Conservation (phyloP, 2,329 filamentous ascomycete species). For the Basipetospora chlamydospora region DNA sequence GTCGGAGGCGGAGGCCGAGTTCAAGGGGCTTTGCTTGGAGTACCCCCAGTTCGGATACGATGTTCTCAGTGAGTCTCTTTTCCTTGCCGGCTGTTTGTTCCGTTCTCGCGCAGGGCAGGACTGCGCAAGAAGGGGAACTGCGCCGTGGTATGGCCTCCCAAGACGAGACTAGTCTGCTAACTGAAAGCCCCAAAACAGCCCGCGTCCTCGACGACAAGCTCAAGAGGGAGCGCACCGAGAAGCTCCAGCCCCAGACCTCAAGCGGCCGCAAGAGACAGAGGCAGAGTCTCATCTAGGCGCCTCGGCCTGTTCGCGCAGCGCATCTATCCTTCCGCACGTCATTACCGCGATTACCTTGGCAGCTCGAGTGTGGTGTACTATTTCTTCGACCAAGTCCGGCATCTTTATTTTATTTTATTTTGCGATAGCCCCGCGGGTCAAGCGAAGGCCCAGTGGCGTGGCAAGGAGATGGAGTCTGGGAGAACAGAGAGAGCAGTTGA, state of each 20-base stretch:
- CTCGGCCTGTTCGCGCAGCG: not conserved
- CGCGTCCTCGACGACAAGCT: constrained; percentile 53
- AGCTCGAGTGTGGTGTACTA: no score
- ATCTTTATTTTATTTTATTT: no score
- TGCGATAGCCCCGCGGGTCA: no score
- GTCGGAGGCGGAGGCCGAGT: constrained; percentile 74
- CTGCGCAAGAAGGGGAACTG: no score
- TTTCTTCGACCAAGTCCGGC: not conserved
- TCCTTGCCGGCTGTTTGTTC: not conserved
- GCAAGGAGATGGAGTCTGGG: no score
- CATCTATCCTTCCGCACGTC: no score
- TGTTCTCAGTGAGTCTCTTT: constrained; percentile 52
- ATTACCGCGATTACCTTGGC: no score
- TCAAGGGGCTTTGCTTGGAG: constrained; percentile 72
- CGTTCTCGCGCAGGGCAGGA: no score
- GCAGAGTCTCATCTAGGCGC: constrained; percentile 12
- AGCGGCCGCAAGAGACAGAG: constrained; percentile 38
- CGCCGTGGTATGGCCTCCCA: no score
- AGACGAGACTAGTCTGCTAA: no score
- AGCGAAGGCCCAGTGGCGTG: no score
- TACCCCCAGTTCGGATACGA: constrained; percentile 89
- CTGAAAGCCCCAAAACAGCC: constrained; percentile 26
- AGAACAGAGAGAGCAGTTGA: no score
- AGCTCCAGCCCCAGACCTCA: constrained; percentile 34
- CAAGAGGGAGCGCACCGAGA: constrained; percentile 47